Evolutionary conservation across 306 rosid genomes (phyloP), one percentile per base, ranked within the genome.

Genomic region (Dryas octopetala): DNA sequence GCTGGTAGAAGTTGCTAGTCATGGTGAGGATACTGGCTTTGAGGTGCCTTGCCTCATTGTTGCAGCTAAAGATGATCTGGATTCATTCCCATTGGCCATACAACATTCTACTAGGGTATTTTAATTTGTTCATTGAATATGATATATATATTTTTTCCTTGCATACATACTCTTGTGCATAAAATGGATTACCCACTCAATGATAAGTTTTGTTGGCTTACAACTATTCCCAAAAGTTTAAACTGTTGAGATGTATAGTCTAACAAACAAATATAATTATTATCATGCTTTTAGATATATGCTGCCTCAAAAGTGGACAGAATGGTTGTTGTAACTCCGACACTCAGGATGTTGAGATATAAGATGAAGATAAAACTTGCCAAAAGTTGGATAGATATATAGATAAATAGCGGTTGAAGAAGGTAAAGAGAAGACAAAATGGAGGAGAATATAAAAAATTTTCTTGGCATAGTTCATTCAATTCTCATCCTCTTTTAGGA

Each of bases 11-110:
- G 92, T 96, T 11, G 97, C 99, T 79, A 80, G 98, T 82, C 98
- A 96, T 81, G 96, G 98, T 55, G 98, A 96, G 86, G 86, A 91
- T 79, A 90, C 98, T 74, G 99, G 99, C 74, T 92, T 75, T 82
- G 94, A 90, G 89, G 98, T 92, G 84, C 99, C 99, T 47, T 96
- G 99, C 85, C 92, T 96, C 81, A 92, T 96, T 85, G 94, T 92
- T 83, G 98, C 99, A 61, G 92, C 98, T 75, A 96, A 92, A 85
- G 98, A 92, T 74, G 99, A 96, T 62, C 84, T 83, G 81, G 94
- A 87, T 82, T 85, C 99, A 80, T 96, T 96, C 81, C 88, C 92
- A 48, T 78, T 75, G 91, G 99, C 99, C 80, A 88, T 92, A 66
- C 96, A 96, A 79, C 91, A 88, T 83, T 88, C 99, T 41, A 88